These are phyloP conservation scores for Neurospora africana DNA, from an alignment of 495 filamentous ascomycete genomes.

Conservation along the genomic window DNA sequence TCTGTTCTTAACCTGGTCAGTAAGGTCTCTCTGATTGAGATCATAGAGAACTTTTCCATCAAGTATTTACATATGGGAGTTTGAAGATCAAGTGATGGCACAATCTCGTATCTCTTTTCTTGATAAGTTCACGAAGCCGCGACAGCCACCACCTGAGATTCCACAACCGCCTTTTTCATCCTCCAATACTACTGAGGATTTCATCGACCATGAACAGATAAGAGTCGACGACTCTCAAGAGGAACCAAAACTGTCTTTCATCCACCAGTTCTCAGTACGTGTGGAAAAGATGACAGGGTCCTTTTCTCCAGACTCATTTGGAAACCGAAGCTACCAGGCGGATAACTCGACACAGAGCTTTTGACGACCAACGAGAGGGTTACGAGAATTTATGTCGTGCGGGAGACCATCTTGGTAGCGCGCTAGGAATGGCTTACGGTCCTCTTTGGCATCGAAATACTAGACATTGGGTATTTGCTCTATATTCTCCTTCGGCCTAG, in stretches of 20 bases:
- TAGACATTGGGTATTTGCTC: neutral
- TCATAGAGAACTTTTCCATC: no score
- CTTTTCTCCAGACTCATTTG: neutral
- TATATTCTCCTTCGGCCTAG: neutral
- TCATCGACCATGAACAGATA: no score
- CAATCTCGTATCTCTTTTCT: no score
- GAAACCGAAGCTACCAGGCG: neutral
- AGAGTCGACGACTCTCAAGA: neutral
- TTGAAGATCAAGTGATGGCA: no score
- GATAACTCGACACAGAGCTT: neutral
- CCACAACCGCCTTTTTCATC: no score
- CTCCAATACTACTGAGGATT: no score
- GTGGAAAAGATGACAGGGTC: neutral
- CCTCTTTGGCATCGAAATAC: neutral
- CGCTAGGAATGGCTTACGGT: neutral
- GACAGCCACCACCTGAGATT: no score
- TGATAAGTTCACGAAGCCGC: no score
- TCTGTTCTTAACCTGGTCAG: no score
- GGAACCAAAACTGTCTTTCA: neutral
- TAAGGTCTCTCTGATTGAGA: no score
- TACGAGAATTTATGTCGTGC: neutral
- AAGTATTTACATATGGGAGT: no score
- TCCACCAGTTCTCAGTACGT: neutral
- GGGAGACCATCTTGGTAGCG: neutral
- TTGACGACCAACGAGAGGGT: neutral